Evolutionary conservation across 2,329 filamentous ascomycete species (phyloP), one percentile per base, ranked within the genome.

Genomic region (Botrytis aclada): DNA sequence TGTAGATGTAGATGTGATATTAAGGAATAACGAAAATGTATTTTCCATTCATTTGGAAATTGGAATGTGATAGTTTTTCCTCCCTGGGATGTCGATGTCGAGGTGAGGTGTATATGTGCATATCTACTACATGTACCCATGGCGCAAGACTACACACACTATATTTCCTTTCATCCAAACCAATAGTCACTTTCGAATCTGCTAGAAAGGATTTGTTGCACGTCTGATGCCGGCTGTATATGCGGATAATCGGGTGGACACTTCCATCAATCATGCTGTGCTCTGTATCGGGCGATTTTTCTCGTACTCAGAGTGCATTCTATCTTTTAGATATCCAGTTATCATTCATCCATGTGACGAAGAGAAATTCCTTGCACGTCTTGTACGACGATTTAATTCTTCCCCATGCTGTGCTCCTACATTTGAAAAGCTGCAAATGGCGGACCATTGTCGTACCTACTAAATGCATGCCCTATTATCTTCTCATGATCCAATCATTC

Each of bases 321-420:
- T 51, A 10, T 51, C 10, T 7, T 32, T 6, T 1, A 5, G 0
- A 32, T 20, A 58, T 58, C 29, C 29, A 60, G 34, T 60, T 3
- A 22, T 32, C 3, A 34, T 2, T 2, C 16, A 0, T 5, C 18
- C 14, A 18, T 29, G 14, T 4, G 14, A 29, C 4, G 6, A 5
- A 29, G 16, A 63, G 61, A 7, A 4, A 29, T 63, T 41, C 22
- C n/a, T 43, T 43, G 61, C 39, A 12, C 1, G 9, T 63, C 37
- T 41, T 4, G 34, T 54, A 16, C 10, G 4, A 5, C 22, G 25
- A 47, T 1, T 7, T 47, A 10, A 25, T 22, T 20, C 10, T 25
- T 4, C 4, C 22, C 4, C 1, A 51, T n/a, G 22, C 4, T n/a
- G 22, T 51, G 47, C 47, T 51, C 22, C 47, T n/a, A 25, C 25